Evolutionary conservation across 768 basidiomycete genomes (phyloP), one percentile per base, ranked within the genome.

Genomic region (Boletus coccyginus): DNA sequence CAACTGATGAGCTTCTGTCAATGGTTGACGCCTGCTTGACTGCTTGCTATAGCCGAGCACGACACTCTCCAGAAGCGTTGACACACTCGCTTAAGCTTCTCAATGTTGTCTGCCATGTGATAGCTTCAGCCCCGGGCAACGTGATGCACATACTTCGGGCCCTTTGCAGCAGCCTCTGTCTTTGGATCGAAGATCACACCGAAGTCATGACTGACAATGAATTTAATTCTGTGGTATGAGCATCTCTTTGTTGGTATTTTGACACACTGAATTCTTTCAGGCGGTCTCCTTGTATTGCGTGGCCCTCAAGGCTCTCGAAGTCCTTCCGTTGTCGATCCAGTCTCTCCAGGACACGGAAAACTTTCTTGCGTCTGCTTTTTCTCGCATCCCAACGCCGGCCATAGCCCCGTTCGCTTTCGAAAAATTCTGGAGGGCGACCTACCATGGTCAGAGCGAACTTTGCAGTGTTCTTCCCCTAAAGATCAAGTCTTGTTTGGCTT

Each of bases 361-460:
- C 21, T 80, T 86, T 57, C 68, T 88, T 3, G 67, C 71, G 14
- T 79, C 84, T 3, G 78, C 78, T 0, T 86, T 87, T 60, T 70
- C 70, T 5, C 78, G 74, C 24, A 74, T 80, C 31, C 77, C 79
- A 0, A 56, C 67, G 4, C 80, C 79, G 3, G 78, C 80, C 10
- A 69, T 75, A 19, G 85, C 82, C 0, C 79, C 82, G 1, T 61
- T 78, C 7, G 76, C 79, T 2, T 88, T 87, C 56, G 74, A 76
- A 59, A 70, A 66, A 3, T 87, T 83, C 64, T 88, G 86, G 86
- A 74, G 74, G n/a, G 68, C 69, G 39, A 81, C 81, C 4, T 86
- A 82, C 62, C 77, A 81, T 35, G 70, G 69, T n/a, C 71, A 64
- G 36, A 66, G 67, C 29, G 70, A 77, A 33, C 74, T 78, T 31